Evolutionary conservation across 192 early-diverging fungal genomes (phyloP).

Genomic region (Cetraspora pellucida): DNA sequence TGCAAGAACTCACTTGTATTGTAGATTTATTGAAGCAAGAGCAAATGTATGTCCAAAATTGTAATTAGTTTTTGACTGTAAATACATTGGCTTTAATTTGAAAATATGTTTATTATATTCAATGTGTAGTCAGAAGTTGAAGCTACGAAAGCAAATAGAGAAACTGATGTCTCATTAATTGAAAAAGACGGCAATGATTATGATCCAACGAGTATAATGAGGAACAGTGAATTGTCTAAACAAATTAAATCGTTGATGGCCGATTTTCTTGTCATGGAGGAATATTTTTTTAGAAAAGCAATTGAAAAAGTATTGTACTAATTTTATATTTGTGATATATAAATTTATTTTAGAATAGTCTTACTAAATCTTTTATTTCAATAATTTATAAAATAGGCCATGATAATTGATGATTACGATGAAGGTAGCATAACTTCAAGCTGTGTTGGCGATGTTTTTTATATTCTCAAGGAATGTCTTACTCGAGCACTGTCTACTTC

Average conservation of each 20-base stretch:
- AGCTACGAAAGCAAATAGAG: conserved; percentile 33
- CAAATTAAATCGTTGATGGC: conserved; percentile 66
- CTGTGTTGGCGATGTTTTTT: conserved; percentile 94
- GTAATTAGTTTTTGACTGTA: not conserved
- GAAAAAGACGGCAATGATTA: conserved; percentile 48
- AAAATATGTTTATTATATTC: not conserved
- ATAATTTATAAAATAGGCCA: conserved; percentile 47
- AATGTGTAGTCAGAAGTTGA: conserved; percentile 40
- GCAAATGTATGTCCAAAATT: conserved; percentile 53
- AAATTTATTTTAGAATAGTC: too few relatives aligned
- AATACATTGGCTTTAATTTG: not conserved
- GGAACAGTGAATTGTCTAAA: conserved; percentile 58
- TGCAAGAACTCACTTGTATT: conserved; percentile 76
- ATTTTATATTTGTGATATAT: not conserved
- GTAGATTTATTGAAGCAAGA: conserved; percentile 81
- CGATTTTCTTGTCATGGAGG: conserved; percentile 72
- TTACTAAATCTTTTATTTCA: too few relatives aligned
- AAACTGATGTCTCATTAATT: conserved; percentile 34
- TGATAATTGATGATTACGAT: conserved; percentile 68
- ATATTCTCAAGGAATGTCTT: conserved; percentile 78
- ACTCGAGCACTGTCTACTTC: conserved; percentile 74
- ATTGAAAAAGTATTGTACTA: conserved; percentile 66
- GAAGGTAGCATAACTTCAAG: conserved; percentile 50
- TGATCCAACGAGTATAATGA: conserved; percentile 59
- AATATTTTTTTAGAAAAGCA: conserved; percentile 70